Percentiles rank a stretch among this genome's conserved stretches.
Evolutionary conservation across 2,329 filamentous ascomycete genomes (phyloP).

Genomic region (Sarocladium oryzae): DNA sequence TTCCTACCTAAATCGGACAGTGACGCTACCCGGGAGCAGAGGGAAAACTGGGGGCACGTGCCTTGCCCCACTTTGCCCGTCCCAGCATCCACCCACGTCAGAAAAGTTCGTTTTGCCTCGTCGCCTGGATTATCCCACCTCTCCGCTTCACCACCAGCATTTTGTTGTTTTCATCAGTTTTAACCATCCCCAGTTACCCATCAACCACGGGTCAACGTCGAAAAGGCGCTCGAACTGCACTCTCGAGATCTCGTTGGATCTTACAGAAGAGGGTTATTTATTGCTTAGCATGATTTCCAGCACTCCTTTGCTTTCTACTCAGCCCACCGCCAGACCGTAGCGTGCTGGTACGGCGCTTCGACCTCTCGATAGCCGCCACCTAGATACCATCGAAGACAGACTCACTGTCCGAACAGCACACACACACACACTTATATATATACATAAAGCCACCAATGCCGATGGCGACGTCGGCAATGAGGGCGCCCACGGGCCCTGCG

Average conservation of each 20-base stretch:
- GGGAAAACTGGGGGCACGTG: constrained; percentile 6
- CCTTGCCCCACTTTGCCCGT: constrained; percentile 7
- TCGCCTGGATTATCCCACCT: constrained; percentile 6
- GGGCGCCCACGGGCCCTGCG: constrained; percentile 21
- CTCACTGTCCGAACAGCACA: no score
- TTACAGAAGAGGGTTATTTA: neutral
- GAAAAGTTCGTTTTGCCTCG: constrained; percentile 1
- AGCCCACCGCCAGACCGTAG: neutral
- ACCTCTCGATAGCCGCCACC: neutral
- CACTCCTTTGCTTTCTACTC: no score
- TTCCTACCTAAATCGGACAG: neutral
- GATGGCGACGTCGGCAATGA: constrained; percentile 8
- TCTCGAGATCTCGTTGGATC: neutral
- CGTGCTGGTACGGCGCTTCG: constrained; percentile 2
- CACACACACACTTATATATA: neutral
- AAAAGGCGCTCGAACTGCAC: no score
- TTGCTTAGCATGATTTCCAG: constrained; percentile 6
- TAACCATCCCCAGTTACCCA: neutral
- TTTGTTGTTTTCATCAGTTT: constrained; percentile 6
- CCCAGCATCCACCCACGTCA: constrained; percentile 3
- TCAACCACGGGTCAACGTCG: neutral
- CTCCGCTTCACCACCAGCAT: constrained; percentile 1
- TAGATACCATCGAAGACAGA: neutral
- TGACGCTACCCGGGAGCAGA: constrained; percentile 3
- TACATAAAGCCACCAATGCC: neutral